Evolutionary conservation across 208 protist species (phyloP), one percentile per base, ranked within the genome.

Genomic region (Trypanosoma boissoni): DNA sequence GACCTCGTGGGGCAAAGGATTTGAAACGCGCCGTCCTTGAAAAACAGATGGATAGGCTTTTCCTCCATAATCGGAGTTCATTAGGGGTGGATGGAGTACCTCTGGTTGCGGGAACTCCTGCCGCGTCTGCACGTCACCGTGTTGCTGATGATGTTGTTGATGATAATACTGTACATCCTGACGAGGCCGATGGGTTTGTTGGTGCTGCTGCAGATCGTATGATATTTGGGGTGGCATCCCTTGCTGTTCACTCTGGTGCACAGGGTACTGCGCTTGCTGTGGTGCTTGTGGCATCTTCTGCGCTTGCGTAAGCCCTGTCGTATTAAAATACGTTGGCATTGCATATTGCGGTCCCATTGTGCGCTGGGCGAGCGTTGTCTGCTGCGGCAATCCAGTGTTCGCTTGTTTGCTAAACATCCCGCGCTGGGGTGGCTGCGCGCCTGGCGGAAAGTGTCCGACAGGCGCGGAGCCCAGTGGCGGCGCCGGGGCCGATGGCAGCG

Each of bases 271-370:
- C n/a, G n/a, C n/a, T n/a, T 20, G 12, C 3, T 31, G 21, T 28
- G 45, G 1, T 18, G 34, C 34, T 16, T 39, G 34, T 39, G 12
- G 12, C 6, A 16, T 39, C 34, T 39, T 6, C 34, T 6, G 34
- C 12, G 34, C 8, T 39, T 6, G 34, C 34, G 12, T 12, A 12
- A 12, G 12, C 6, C 12, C 34, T 12, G 51, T 60, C 23, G 61
- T 52, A 37, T 69, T 64, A 64, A 93, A 88, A 65, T 86, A 94
- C 26, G 72, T 73, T 2, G 83, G 82, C 42, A 84, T 23, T 7
- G 80, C 82, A 64, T 94, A 94, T 21, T 86, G 84, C 29, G 72
- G 77, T 1, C 58, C 57, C 10, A 16, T 46, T 20, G 42, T 16
- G 6, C 32, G n/a, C 52, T 54, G 58, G 2, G 51, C 9, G 41